Conservation (phyloP, 1,284 basidiomycete genomes). For the Microbotryum scabiosae region DNA sequence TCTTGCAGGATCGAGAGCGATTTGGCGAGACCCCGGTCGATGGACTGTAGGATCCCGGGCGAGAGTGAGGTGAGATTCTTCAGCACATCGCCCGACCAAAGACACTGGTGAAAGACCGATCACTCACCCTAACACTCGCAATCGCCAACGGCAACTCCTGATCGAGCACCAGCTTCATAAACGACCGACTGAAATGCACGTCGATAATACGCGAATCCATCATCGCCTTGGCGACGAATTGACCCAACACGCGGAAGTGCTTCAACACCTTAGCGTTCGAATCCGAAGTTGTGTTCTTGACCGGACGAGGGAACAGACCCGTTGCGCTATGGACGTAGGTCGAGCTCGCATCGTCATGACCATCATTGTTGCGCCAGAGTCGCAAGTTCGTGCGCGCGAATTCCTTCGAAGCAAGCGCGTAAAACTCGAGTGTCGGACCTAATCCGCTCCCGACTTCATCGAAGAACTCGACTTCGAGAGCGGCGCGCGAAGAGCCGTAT, state of each 20-base stretch:
- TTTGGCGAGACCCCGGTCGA: constrained; percentile 75
- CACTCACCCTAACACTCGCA: constrained; percentile 62
- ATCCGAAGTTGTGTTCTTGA: constrained; percentile 45
- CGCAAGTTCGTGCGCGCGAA: constrained; percentile 79
- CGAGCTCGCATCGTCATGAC: constrained; percentile 21
- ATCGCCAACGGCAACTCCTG: constrained; percentile 74
- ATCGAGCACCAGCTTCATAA: constrained; percentile 78
- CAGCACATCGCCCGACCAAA: too few species aligned
- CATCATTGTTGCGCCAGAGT: constrained; percentile 81
- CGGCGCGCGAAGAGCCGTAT: constrained; percentile 78
- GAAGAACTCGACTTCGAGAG: constrained; percentile 77
- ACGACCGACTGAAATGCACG: constrained; percentile 83
- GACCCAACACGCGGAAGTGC: constrained; percentile 81
- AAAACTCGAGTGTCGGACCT: constrained; percentile 97
- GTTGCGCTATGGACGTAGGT: constrained; percentile 49
- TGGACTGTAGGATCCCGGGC: constrained; percentile 46
- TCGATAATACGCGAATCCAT: constrained; percentile 97
- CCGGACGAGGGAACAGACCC: constrained; percentile 82
- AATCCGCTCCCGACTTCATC: constrained; percentile 97
- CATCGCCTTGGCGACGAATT: constrained; percentile 96
- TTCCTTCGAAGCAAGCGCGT: constrained; percentile 84
- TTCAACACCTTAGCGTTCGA: constrained; percentile 47
- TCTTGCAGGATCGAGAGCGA: constrained; percentile 72
- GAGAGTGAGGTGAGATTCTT: too few species aligned
- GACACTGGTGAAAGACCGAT: too few species aligned